Base-by-base conservation (phyloP, 2,329 filamentous ascomycete species). In the Aureobasidium sp. region DNA sequence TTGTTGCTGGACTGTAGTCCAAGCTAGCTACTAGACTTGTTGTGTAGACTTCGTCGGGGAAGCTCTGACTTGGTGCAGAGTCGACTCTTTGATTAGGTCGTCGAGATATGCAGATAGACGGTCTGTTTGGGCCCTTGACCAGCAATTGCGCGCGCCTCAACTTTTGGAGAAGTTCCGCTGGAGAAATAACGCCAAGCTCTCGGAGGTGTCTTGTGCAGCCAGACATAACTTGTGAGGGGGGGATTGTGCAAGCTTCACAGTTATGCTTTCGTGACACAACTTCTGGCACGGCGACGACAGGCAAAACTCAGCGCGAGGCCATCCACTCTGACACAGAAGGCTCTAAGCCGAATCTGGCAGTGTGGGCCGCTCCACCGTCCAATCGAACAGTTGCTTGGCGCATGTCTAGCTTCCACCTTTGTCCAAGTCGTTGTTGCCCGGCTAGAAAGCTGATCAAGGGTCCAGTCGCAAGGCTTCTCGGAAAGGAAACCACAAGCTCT, bases 1-100 rank as follows among this genome's bases (percentile, higher is more conserved):
- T 53, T 53, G 52, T 58, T 58, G 56, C 36, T 48, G 59, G 59
- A 62, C 49, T n/a, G 17, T 20, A 14, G 42, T 56, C 48, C 59
- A 44, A 59, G 34, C 29, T 58, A 20, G 29, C 3, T 42, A 31
- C 27, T 36, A 9, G 20, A 14, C 8, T 27, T 20, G 7, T 48
- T 34, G n/a, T 49, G 20, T 44, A 59, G 56, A 39, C 42, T 34
- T n/a, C 1, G 9, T 11, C 39, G 14, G 3, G 39, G 44, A 58
- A 49, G 45, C 56, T 49, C 56, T 58, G 29, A 17, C 39, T 15
- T 44, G 53, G 12, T 42, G 53, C 29, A 44, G 37, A 56, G 53
- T 48, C 42, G 55, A 58, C 42, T 37, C 25, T 25, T 15, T 6
- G 22, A 9, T 29, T 29, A 8, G 12, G n/a, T 58, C 41, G 53